Base-by-base conservation (phyloP, 148 eudicot genomes). In the Chenopodium formosanum region DNA sequence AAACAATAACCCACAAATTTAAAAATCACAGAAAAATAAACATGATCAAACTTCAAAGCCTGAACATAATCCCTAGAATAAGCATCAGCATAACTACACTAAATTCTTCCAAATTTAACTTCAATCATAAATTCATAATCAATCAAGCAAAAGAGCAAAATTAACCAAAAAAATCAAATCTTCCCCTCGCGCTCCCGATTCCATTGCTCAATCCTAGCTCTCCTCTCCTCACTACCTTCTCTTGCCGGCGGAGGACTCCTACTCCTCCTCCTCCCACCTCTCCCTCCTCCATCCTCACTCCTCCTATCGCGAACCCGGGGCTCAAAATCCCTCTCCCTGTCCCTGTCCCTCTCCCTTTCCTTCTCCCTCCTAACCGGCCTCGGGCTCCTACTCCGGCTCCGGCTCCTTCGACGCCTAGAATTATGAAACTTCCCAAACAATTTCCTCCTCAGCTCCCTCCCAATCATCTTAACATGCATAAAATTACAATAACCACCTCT, bases 401-500 rank as follows among this genome's bases (percentile, higher is more conserved):
- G 44, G 48, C 87, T 67, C 37, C 75, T 78, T 60, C 85, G 62
- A 74, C 77, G 63, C 68, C 82, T 65, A 6, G 76, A 62, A 25
- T 62, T 78, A 27, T 78, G 52, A 67, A 74, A 87, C 81, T 85
- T 88, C 34, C 94, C 89, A 47, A 87, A 91, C 20, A 91, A 79
- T 81, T 82, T 77, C 87, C 87, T 83, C 88, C 93, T 87, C 82
- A 88, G 56, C 81, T 89, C 93, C 87, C 90, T 87, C 73, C 90
- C 89, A 69, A 91, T 91, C 88, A 84, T 88, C 85, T 92, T 92
- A 25, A 92, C 86, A 77, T 92, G 95, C 95, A 92, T 92, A 77
- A 92, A 92, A 74, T 92, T 92, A 70, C 93, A 92, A 66, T 92
- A 91, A 10, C 94, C 97, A 22, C 97, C 94, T 9, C 94, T 91